Percentiles rank a stretch among this genome's conserved stretches.
phyloP scores from a whole-genome alignment of 1,284 basidiomycete species.

The Fomitopsis schrenkii region DNA sequence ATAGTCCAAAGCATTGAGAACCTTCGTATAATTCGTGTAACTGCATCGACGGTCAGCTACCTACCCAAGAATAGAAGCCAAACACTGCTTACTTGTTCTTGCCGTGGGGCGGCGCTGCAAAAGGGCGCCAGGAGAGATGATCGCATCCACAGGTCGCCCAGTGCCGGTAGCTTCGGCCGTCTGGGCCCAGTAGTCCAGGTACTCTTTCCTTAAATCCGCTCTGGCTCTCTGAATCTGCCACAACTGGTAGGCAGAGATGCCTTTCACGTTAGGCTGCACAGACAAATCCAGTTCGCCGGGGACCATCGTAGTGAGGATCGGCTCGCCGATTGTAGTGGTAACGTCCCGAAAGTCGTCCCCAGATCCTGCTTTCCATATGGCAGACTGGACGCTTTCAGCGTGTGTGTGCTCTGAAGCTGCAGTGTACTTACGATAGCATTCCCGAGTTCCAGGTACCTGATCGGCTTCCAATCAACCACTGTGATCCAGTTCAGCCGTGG shows the following conservation, averaged over 20 bases:
- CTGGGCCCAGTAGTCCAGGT: constrained; percentile 44
- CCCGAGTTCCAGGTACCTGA: constrained; percentile 46
- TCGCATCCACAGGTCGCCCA: constrained; percentile 42
- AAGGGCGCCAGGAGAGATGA: constrained; percentile 35
- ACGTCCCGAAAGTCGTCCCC: constrained; percentile 5
- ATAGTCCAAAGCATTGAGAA: constrained; percentile 35
- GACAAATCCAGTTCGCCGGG: constrained; percentile 14
- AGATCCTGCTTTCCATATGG: constrained; percentile 19
- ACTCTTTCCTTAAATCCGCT: constrained; percentile 33
- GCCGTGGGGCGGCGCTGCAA: constrained; percentile 35
- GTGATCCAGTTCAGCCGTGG: neutral
- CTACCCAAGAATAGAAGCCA: neutral
- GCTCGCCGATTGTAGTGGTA: constrained; percentile 41
- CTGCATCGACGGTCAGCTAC: constrained; percentile 4
- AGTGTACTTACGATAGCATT: constrained; percentile 35
- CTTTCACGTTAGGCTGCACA: neutral
- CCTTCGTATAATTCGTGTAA: constrained; percentile 20
- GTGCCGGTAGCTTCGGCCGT: constrained; percentile 37
- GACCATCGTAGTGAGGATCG: constrained; percentile 56
- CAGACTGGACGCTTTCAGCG: neutral
- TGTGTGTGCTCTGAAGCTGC: neutral
- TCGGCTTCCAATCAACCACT: constrained; percentile 27
- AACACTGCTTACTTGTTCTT: constrained; percentile 25
- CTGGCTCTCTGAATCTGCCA: constrained; percentile 43
- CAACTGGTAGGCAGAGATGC: constrained; percentile 30